Conservation (phyloP, 345 rosid species). For the Heritiera fomes region DNA sequence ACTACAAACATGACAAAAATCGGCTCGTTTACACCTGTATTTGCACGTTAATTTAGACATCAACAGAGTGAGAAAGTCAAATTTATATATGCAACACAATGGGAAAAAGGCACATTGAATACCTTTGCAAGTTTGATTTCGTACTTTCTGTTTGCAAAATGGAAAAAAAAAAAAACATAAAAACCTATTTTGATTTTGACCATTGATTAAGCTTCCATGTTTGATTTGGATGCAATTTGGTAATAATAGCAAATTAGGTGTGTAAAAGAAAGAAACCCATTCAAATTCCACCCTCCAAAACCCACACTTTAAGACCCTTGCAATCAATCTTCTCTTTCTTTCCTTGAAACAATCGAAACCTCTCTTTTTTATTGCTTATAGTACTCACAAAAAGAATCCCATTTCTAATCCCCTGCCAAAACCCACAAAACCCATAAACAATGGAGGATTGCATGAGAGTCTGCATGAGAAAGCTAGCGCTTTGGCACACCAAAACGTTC, state of each 20-base stretch:
- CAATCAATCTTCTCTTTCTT: neutral
- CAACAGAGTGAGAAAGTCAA: too few relatives aligned
- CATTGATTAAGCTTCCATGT: neutral
- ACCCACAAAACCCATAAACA: neutral
- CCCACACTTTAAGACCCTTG: neutral
- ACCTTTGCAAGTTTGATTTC: neutral
- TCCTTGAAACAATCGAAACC: neutral
- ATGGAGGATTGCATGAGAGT: slow-evolving; percentile 44
- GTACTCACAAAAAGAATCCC: neutral
- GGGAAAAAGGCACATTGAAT: too few relatives aligned
- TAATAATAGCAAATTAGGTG: neutral
- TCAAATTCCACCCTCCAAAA: slow-evolving; percentile 13
- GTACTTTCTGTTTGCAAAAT: neutral
- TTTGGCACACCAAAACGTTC: slow-evolving; percentile 60
- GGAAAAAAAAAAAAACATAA: too few relatives aligned
- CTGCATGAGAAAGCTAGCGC: slow-evolving; percentile 50
- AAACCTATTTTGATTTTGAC: neutral
- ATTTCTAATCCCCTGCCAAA: neutral
- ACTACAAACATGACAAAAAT: too few relatives aligned
- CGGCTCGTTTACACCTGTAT: too few relatives aligned
- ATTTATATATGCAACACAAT: too few relatives aligned
- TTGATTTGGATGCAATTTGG: neutral
- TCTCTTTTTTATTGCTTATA: neutral
- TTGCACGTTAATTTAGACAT: too few relatives aligned
- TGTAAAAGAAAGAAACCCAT: neutral